phyloP scores from a whole-genome alignment of 805 yeast genomes.

The Clavispora phyllophila region DNA sequence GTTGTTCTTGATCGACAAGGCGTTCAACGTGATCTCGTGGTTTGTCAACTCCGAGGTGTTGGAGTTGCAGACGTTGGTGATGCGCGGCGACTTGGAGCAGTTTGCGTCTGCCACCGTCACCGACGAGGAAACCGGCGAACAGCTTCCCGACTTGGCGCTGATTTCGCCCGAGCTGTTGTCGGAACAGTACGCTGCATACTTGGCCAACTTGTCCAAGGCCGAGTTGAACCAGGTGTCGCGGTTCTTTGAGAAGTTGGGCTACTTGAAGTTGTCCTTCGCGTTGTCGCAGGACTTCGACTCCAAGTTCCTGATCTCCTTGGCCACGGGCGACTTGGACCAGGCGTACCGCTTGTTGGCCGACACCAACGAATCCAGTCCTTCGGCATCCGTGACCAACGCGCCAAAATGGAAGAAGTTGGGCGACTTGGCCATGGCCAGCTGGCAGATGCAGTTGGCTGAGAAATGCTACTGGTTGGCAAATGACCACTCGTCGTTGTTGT shows the following conservation, averaged over 20 bases:
- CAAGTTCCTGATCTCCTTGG: slow-evolving; percentile 82
- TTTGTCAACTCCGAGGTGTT: slow-evolving; percentile 77
- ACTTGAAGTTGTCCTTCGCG: slow-evolving; percentile 73
- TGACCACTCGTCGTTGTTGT: slow-evolving; percentile 76
- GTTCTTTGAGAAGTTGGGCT: slow-evolving; percentile 91
- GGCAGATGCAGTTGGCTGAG: slow-evolving; percentile 78
- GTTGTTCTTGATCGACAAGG: slow-evolving; percentile 87
- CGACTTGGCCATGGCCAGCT: slow-evolving; percentile 71
- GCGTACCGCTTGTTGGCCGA: slow-evolving; percentile 52
- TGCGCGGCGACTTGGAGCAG: slow-evolving; percentile 89
- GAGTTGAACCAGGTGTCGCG: slow-evolving; percentile 79
- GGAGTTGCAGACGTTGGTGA: slow-evolving; percentile 92
- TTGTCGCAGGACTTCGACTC: slow-evolving; percentile 87
- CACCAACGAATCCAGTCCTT: slow-evolving; percentile 43
- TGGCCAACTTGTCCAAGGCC: slow-evolving; percentile 58
- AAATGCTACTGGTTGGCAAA: slow-evolving; percentile 72
- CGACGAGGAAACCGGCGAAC: slow-evolving; percentile 37
- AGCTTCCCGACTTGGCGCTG: slow-evolving; percentile 32
- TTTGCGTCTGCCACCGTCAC: slow-evolving; percentile 25
- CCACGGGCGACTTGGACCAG: slow-evolving; percentile 62
- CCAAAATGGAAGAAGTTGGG: slow-evolving; percentile 88
- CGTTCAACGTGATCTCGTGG: slow-evolving; percentile 76
- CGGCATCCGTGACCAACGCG: slow-evolving; percentile 30
- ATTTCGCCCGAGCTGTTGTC: slow-evolving; percentile 54
- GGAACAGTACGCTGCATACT: slow-evolving; percentile 41